These are phyloP conservation scores for Dimargaris xerosporica DNA, from an alignment of 192 early-diverging fungal species.

Conservation along the genomic window DNA sequence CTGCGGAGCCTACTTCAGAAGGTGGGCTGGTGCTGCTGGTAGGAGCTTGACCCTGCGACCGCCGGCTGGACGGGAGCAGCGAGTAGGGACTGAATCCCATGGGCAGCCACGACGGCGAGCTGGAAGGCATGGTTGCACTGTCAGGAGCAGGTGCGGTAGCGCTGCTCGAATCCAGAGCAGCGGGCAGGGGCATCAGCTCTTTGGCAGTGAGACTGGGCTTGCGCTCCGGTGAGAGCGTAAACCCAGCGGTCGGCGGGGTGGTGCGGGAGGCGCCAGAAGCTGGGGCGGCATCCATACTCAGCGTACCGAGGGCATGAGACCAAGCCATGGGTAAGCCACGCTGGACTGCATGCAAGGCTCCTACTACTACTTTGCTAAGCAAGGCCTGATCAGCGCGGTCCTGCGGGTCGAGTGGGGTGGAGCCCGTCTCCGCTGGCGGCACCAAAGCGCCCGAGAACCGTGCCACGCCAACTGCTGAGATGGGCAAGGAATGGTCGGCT, in stretches of 20 bases:
- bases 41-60: too few species aligned
- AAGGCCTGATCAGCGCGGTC: background rate
- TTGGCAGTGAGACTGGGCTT: background rate
- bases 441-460: too few species aligned
- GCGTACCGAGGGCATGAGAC: background rate
- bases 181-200: too few species aligned
- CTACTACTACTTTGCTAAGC: conserved; percentile 10
- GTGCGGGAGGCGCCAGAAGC: background rate
- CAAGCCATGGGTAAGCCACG: conserved; percentile 12
- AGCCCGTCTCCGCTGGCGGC: too few species aligned
- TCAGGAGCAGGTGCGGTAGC: conserved; percentile 16
- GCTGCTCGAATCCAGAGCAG: conserved; percentile 15
- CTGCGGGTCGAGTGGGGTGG: too few species aligned
- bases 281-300: background rate
- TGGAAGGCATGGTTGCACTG: conserved; percentile 14
- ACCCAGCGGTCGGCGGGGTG: too few species aligned
- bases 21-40: too few species aligned
- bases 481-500: too few species aligned
- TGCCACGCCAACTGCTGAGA: too few species aligned
- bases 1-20: too few species aligned
- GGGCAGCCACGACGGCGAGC: background rate
- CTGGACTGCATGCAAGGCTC: conserved; percentile 14
- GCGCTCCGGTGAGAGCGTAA: background rate
- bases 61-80: too few species aligned
- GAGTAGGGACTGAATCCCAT: conserved; percentile 16